Evolutionary conservation across 441 rosid genomes (phyloP), one percentile per base, ranked within the genome.

Genomic region (Adansonia grandidieri): DNA sequence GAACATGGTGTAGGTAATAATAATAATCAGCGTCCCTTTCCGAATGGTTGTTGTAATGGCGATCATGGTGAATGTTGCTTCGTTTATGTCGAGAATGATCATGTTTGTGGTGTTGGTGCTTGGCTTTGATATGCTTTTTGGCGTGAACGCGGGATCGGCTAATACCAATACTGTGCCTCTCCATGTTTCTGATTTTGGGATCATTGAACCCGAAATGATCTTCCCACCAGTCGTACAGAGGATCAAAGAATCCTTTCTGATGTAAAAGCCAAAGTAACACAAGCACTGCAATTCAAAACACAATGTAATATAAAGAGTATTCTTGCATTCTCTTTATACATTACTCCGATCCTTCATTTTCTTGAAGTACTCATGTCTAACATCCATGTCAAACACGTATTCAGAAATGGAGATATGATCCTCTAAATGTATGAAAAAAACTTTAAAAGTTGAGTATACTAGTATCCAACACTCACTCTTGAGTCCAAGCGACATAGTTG

Each of bases 201-300:
- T 84, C 76, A 54, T 84, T 84, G 40, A 78, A 69, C 64, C 70
- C 79, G 79, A 86, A 84, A 80, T 86, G 88, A 78, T 94, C 96
- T 74, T 93, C 96, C 88, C 91, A 93, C 97, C 97, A 94, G 79
- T 93, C 94, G 82, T 88, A 90, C 74, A 92, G 79, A 78, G 92
- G 92, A 83, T 96, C 97, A 53, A 94, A 93, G 66, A 91, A 80
- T 78, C 98, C 98, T 78, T 96, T 93, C 75, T 93, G 97, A 83
- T 93, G 98, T 80, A 96, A 86, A 76, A 96, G 93, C 98, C 98
- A 93, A 9, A 87, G 80, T 17, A 93, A 82, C 61, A 96, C 98
- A 40, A 90, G 81, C 82, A 90, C 98, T 94, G 92, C 75, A 83
- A 79, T 48, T 74, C 75, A 24, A 51, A 82, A 42, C 69, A 76